phyloP scores from a whole-genome alignment of 805 yeast genomes.

The Saturnispora ahearnii region DNA sequence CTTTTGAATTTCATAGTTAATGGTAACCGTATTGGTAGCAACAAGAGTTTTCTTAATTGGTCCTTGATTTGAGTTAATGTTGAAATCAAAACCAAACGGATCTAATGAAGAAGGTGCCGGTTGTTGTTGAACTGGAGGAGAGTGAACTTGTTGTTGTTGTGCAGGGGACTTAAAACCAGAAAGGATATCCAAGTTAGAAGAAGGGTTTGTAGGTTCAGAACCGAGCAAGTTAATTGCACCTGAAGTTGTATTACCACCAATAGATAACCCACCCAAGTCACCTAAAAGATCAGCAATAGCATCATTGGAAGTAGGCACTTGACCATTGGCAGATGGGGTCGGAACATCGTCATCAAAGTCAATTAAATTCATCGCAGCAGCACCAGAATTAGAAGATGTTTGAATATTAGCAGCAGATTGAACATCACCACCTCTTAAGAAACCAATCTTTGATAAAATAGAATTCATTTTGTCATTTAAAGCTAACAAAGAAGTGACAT shows the following conservation, averaged over 20 bases:
- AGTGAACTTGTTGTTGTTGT: not conserved
- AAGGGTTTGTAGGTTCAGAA: slow-evolving; percentile 13
- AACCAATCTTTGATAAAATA: slow-evolving; percentile 55
- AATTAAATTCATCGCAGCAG: slow-evolving; percentile 38
- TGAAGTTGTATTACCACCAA: slow-evolving; percentile 27
- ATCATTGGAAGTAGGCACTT: slow-evolving; percentile 32
- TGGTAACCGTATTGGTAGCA: slow-evolving; percentile 17
- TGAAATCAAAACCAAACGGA: slow-evolving; percentile 30
- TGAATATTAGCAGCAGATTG: slow-evolving; percentile 17
- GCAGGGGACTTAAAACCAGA: slow-evolving; percentile 13
- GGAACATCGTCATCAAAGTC: slow-evolving; percentile 53
- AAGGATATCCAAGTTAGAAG: slow-evolving; percentile 11
- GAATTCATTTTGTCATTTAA: slow-evolving; percentile 71
- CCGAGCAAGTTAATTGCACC: slow-evolving; percentile 28
- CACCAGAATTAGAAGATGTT: slow-evolving; percentile 18
- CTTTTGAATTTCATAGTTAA: slow-evolving; percentile 19
- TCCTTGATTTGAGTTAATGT: slow-evolving; percentile 8
- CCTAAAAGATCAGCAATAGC: slow-evolving; percentile 62
- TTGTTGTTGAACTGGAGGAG: slow-evolving; percentile 5
- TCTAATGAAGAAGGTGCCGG: slow-evolving; percentile 18
- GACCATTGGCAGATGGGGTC: slow-evolving; percentile 15
- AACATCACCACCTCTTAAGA: slow-evolving; percentile 52
- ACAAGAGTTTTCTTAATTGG: slow-evolving; percentile 8
- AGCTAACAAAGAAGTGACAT: slow-evolving; percentile 51
- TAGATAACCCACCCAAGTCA: slow-evolving; percentile 57